Evolutionary conservation across 345 rosid species (phyloP).

Genomic region (Eucalyptus sp.): DNA sequence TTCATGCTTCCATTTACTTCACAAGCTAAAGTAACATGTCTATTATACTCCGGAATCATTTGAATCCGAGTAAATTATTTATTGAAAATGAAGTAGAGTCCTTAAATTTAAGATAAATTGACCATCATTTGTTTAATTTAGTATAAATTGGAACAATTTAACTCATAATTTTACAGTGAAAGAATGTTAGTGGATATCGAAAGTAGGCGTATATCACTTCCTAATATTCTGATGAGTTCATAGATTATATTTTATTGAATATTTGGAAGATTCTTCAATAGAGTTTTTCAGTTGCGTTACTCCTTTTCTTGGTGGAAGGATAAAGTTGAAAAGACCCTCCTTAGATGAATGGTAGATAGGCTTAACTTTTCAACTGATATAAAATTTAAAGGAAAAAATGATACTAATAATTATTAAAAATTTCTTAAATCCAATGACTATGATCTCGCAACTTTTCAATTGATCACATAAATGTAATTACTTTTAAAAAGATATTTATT

Average conservation of each 20-base stretch:
- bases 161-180: neutral
- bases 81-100: neutral
- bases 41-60: neutral
- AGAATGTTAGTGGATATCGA: neutral
- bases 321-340: neutral
- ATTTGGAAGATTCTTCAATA: neutral
- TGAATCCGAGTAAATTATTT: neutral
- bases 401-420: neutral
- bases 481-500: neutral
- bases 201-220: neutral
- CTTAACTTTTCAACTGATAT: neutral
- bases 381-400: neutral
- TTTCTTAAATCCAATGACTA: fast-evolving
- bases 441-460: neutral
- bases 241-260: neutral
- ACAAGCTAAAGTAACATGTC: neutral
- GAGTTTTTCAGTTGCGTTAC: neutral
- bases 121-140: neutral
- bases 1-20: neutral
- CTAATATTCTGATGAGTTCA: neutral
- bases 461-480: neutral
- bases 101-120: neutral
- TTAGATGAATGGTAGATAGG: neutral
- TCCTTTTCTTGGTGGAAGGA: neutral
- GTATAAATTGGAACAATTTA: neutral